Evolutionary conservation across 352 stramenopile species (phyloP), one percentile per base, ranked within the genome.

Genomic region (Pythium sp.): DNA sequence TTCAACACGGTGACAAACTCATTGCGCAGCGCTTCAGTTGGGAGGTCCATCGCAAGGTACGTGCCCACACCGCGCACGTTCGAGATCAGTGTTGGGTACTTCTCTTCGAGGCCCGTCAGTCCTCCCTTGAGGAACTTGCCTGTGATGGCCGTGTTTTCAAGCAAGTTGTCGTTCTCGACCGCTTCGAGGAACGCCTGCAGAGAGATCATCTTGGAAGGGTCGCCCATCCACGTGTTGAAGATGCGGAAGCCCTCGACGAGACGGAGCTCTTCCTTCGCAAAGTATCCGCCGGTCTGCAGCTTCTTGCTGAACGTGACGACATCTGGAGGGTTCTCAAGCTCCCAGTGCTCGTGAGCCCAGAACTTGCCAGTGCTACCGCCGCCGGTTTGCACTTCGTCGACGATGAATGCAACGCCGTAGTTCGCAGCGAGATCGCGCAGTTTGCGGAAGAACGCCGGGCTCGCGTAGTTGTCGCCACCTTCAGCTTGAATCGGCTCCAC

Each of bases 191-290:
- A 89, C 26, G 82, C 84, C 64, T 95, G 79, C 3, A 93, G 72
- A 32, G 82, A 81, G 64, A 95, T 90, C 83, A 93, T 91, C 72
- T 95, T 95, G 38, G 84, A 79, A 22, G 87, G 87, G 67, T 95
- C 87, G 55, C 87, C 87, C 87, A 95, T 95, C 87, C 87, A 95
- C 62, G 87, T 95, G 76, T 95, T 95, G 74, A 95, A 95, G 49
- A 93, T 93, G 51, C 87, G 87, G 67, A 91, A 95, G 6, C 80
- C 79, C 58, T 95, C 85, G 34, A 67, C 69, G 12, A 90, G 64
- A 22, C 84, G 87, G 64, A 93, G 91, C 56, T 91, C 78, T 22
- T 80, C 58, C 75, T 93, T 95, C 28, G 84, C 81, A 66, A 89
- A 95, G 69, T 91, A 95, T 12, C 87, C 87, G 51, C 85, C 87